Conservation (phyloP, 2,329 filamentous ascomycete species). For the Coleophoma crateriformis region DNA sequence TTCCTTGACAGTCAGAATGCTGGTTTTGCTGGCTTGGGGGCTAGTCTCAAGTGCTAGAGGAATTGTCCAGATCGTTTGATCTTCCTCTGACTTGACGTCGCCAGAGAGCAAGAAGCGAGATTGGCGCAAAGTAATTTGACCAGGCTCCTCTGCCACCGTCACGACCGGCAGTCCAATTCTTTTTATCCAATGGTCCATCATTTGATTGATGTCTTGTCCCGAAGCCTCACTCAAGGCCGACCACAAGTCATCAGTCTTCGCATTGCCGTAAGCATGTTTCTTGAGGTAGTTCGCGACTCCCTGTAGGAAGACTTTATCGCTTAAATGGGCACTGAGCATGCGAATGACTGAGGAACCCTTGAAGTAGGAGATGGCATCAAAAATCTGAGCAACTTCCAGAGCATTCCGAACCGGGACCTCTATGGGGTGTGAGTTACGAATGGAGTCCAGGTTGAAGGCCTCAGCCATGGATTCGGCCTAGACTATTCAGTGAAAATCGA, state of each 20-base stretch:
- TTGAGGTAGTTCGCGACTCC: slow-evolving; percentile 87
- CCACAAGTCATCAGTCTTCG: slow-evolving; percentile 87
- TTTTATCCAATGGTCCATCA: slow-evolving; percentile 97
- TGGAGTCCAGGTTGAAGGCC: slow-evolving; percentile 82
- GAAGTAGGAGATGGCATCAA: slow-evolving; percentile 94
- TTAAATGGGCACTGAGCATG: slow-evolving; percentile 95
- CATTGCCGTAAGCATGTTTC: slow-evolving; percentile 96
- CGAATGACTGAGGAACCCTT: slow-evolving; percentile 94
- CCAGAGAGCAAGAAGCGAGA: slow-evolving; percentile 91
- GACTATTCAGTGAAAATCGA: slow-evolving; percentile 97
- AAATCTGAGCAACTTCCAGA: slow-evolving; percentile 96
- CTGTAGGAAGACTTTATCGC: slow-evolving; percentile 88
- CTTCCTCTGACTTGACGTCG: slow-evolving; percentile 90
- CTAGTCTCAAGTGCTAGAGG: slow-evolving; percentile 33
- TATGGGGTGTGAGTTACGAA: slow-evolving; percentile 92
- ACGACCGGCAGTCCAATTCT: slow-evolving; percentile 91
- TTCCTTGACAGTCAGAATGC: slow-evolving; percentile 80
- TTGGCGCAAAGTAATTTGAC: slow-evolving; percentile 80
- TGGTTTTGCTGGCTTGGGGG: slow-evolving; percentile 23
- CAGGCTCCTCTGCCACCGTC: slow-evolving; percentile 71
- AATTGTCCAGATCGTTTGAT: slow-evolving; percentile 84
- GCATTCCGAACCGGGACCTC: slow-evolving; percentile 94
- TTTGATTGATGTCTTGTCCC: slow-evolving; percentile 81
- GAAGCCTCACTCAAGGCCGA: slow-evolving; percentile 80
- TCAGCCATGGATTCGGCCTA: slow-evolving; percentile 53